phyloP scores from a whole-genome alignment of 768 basidiomycete genomes.

The Leccinum broughii region DNA sequence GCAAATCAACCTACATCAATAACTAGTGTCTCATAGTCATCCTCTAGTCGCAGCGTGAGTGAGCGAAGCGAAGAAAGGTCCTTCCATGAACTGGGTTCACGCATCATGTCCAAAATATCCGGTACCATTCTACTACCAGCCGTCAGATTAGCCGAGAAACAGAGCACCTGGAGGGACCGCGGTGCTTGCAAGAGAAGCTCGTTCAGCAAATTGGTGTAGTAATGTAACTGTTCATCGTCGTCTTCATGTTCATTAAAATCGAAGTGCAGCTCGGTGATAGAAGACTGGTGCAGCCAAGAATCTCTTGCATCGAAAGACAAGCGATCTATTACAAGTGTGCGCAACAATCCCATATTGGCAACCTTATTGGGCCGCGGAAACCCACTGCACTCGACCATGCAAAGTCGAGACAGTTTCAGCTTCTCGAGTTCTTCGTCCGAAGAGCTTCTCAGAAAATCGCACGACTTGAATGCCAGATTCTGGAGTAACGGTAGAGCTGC shows the following conservation, averaged over 20 bases:
- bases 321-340: background rate
- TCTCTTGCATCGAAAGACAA: background rate
- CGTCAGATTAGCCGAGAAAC: too few species aligned
- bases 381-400: background rate
- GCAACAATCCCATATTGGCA: background rate
- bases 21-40: too few species aligned
- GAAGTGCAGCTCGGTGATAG: background rate
- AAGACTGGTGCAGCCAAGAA: background rate
- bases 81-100: background rate
- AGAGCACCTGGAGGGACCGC: too few species aligned
- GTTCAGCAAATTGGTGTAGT: background rate
- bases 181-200: too few species aligned
- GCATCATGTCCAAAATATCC: background rate
- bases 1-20: too few species aligned
- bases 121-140: background rate
- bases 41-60: background rate
- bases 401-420: background rate
- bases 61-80: background rate
- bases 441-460: background rate
- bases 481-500: slow-evolving; percentile 15
- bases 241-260: background rate
- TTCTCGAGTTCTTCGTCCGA: background rate
- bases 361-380: background rate
- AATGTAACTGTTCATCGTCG: background rate
- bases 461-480: slow-evolving; percentile 9